Evolutionary conservation across 768 basidiomycete genomes (phyloP).

Genomic region (Xerocomellus chrysenteron): DNA sequence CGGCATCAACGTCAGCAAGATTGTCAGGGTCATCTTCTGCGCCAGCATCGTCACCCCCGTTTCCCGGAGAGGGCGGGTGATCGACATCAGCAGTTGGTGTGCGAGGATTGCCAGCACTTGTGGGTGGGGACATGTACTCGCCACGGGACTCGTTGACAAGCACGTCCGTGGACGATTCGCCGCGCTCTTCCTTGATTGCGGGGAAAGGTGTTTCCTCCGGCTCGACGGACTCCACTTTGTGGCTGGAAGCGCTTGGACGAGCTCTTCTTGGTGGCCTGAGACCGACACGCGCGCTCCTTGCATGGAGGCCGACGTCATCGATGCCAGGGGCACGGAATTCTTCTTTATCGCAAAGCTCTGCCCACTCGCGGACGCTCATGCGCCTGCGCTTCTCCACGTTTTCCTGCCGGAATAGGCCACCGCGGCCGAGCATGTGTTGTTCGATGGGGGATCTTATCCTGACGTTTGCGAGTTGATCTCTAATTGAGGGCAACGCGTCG

Average conservation of each 20-base stretch:
- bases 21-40: constrained; percentile 17
- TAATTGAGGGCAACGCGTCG: constrained; percentile 67
- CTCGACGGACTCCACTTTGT: constrained; percentile 44
- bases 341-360: constrained; percentile 68
- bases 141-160: constrained; percentile 2
- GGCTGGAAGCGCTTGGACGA: constrained; percentile 42
- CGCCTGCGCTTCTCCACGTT: constrained; percentile 85
- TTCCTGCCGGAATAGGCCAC: constrained; percentile 85
- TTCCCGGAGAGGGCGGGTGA: background rate
- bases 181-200: constrained; percentile 47
- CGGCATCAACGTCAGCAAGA: constrained; percentile 8
- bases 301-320: constrained; percentile 60
- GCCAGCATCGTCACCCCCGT: constrained; percentile 11
- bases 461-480: constrained; percentile 66
- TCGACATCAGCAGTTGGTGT: constrained; percentile 20
- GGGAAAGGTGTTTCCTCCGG: constrained; percentile 36
- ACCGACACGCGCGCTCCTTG: constrained; percentile 38
- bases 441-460: constrained; percentile 90
- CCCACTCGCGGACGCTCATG: constrained; percentile 89
- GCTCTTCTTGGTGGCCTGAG: constrained; percentile 38
- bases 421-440: constrained; percentile 85
- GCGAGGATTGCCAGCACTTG: constrained; percentile 22
- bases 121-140: constrained; percentile 30
- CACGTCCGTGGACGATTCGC: constrained; percentile 9
- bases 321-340: constrained; percentile 75